These are phyloP conservation scores for Polyporus arcularius DNA, from an alignment of 768 basidiomycete genomes.

Conservation along the genomic window DNA sequence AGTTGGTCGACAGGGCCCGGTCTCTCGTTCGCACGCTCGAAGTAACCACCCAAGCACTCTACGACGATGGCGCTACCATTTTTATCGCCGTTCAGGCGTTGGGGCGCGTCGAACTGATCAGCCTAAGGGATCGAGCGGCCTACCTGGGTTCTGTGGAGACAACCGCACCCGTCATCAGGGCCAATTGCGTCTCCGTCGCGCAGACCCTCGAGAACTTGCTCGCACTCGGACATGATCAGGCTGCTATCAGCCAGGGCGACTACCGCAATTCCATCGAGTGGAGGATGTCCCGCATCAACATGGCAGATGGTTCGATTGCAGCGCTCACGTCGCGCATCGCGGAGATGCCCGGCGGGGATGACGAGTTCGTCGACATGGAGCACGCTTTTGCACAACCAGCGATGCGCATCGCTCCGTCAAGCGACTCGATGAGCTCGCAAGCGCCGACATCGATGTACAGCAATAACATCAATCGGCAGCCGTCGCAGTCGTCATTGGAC, in stretches of 20 bases:
- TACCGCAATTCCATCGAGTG: slow-evolving; percentile 78
- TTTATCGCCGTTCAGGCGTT: slow-evolving; percentile 57
- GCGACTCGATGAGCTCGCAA: slow-evolving; percentile 10
- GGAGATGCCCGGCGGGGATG: slow-evolving; percentile 46
- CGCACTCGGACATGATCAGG: slow-evolving; percentile 69
- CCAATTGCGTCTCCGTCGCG: slow-evolving; percentile 56
- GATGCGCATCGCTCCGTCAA: slow-evolving; percentile 9
- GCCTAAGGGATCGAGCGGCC: slow-evolving; percentile 31
- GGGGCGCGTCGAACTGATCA: slow-evolving; percentile 20
- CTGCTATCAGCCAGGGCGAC: slow-evolving; percentile 65
- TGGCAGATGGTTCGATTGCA: slow-evolving; percentile 50
- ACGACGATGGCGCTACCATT: slow-evolving; percentile 67
- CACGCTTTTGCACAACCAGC: slow-evolving; percentile 26
- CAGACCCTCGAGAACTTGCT: slow-evolving; percentile 65
- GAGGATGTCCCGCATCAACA: slow-evolving; percentile 71
- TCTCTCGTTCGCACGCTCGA: slow-evolving; percentile 71
- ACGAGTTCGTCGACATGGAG: slow-evolving; percentile 35
- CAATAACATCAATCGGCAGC: slow-evolving; percentile 21
- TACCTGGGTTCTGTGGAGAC: slow-evolving; percentile 13
- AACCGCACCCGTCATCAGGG: slow-evolving; percentile 43
- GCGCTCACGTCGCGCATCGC: slow-evolving; percentile 33
- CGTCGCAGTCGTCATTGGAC: slow-evolving; percentile 31
- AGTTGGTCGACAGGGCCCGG: slow-evolving; percentile 71
- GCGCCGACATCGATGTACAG: slow-evolving; percentile 24
- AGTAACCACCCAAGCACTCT: slow-evolving; percentile 66